These are phyloP conservation scores for Sanguinoderma infundibulare DNA, from an alignment of 1,284 basidiomycete species.

Conservation along the genomic window DNA sequence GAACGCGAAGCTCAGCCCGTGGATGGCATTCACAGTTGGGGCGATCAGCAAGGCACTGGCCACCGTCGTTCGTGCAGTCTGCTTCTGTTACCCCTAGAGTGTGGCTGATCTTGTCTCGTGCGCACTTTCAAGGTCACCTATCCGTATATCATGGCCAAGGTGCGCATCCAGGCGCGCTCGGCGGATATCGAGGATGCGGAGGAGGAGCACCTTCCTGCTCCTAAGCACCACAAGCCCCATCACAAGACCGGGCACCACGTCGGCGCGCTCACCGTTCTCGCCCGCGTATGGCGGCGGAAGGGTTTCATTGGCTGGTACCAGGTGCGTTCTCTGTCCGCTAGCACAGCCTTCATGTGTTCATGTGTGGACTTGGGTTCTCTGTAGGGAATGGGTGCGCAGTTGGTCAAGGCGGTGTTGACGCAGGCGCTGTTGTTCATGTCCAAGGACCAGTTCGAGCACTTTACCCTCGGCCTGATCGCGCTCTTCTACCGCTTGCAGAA, in stretches of 20 bases:
- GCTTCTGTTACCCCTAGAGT: not conserved
- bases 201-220: conserved; percentile 42
- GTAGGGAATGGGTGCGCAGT: conserved; percentile 91
- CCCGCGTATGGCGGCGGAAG: conserved; percentile 73
- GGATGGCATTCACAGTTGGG: conserved; percentile 87
- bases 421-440: conserved; percentile 84
- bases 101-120: not conserved
- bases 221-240: conserved; percentile 41
- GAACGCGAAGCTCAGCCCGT: conserved; percentile 73
- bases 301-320: conserved; percentile 95
- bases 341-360: not conserved
- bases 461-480: conserved; percentile 70
- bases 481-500: conserved; percentile 38
- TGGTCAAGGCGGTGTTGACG: conserved; percentile 86
- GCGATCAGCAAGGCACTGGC: conserved; percentile 95
- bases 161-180: conserved; percentile 89
- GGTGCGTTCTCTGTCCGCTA: conserved; percentile 52
- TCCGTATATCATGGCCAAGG: conserved; percentile 97
- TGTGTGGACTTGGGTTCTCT: not conserved
- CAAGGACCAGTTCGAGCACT: conserved; percentile 84
- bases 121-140: conserved; percentile 72
- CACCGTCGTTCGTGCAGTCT: conserved; percentile 74
- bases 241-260: conserved; percentile 53
- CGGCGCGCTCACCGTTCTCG: conserved; percentile 81
- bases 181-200: conserved; percentile 55